phyloP scores from a whole-genome alignment of 495 filamentous ascomycete genomes.

The Chaetomium tenue region DNA sequence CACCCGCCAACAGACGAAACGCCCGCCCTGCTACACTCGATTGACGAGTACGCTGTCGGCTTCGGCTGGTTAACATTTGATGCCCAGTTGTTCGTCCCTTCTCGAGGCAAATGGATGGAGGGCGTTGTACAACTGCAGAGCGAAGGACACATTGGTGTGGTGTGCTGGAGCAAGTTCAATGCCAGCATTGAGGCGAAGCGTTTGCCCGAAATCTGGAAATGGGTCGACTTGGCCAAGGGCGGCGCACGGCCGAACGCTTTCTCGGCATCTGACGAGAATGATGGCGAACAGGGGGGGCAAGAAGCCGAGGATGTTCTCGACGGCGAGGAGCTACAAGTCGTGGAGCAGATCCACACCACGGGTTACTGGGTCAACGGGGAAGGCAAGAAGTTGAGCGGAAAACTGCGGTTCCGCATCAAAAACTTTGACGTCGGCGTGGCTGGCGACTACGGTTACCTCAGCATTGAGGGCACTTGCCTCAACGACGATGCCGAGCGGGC shows the following conservation, averaged over 20 bases:
- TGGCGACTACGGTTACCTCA: slow-evolving; percentile 49
- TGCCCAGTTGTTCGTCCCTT: slow-evolving; percentile 46
- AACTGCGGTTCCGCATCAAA: slow-evolving; percentile 51
- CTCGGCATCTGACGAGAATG: slow-evolving; percentile 18
- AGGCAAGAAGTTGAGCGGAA: slow-evolving; percentile 40
- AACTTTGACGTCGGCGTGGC: slow-evolving; percentile 51
- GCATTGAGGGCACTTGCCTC: slow-evolving; percentile 50
- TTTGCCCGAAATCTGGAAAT: slow-evolving; percentile 47
- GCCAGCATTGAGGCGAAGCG: slow-evolving; percentile 50
- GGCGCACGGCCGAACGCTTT: slow-evolving; percentile 12
- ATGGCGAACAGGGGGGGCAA: slow-evolving; percentile 21
- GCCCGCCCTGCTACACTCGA: slow-evolving; percentile 38
- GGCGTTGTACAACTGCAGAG: slow-evolving; percentile 49
- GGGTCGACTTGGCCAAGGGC: slow-evolving; percentile 41
- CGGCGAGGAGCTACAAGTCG: slow-evolving; percentile 35
- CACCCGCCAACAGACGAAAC: slow-evolving; percentile 42
- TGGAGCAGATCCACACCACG: slow-evolving; percentile 48
- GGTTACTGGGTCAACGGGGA: slow-evolving; percentile 49
- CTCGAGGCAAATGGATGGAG: slow-evolving; percentile 50
- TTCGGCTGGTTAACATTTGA: slow-evolving; percentile 51
- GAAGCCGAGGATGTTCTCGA: slow-evolving; percentile 32
- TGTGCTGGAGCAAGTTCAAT: slow-evolving; percentile 53
- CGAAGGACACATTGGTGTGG: slow-evolving; percentile 50
- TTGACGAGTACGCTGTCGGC: slow-evolving; percentile 48
- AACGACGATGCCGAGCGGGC: slow-evolving; percentile 43